Conservation (phyloP, 805 yeast species). For the Starmerella apicola region DNA sequence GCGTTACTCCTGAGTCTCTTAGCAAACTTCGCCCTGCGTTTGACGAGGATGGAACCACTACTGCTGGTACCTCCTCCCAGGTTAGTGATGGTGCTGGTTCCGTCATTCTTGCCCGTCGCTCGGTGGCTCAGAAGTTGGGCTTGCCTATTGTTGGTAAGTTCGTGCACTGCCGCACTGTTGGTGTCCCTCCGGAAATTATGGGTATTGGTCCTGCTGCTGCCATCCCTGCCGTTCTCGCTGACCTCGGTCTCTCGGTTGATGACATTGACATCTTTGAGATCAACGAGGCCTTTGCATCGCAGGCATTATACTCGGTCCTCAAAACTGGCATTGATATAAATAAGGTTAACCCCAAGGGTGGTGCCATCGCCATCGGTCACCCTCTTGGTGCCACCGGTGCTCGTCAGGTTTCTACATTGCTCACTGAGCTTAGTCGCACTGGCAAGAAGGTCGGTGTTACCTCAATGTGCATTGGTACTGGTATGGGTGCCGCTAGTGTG, state of each 20-base stretch:
- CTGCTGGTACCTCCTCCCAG: conserved; percentile 95
- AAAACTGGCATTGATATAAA: conserved; percentile 51
- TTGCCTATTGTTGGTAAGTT: conserved; percentile 69
- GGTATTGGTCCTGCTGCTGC: conserved; percentile 97
- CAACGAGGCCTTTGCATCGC: conserved; percentile 96
- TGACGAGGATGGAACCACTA: conserved; percentile 69
- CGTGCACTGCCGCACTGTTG: conserved; percentile 66
- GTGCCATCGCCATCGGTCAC: conserved; percentile 94
- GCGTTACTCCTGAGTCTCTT: conserved; percentile 68
- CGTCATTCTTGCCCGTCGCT: conserved; percentile 71
- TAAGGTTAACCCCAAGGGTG: conserved; percentile 84
- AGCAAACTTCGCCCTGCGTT: conserved; percentile 78
- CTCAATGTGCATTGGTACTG: conserved; percentile 96
- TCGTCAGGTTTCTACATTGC: conserved; percentile 79
- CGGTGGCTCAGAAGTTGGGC: conserved; percentile 62
- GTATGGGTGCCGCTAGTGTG: conserved; percentile 95
- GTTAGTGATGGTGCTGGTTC: conserved; percentile 94
- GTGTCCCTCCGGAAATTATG: conserved; percentile 96
- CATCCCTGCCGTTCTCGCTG: conserved; percentile 68
- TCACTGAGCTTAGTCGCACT: conserved; percentile 56
- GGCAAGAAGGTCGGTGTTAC: conserved; percentile 78
- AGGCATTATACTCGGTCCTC: conserved; percentile 65
- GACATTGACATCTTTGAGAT: conserved; percentile 74
- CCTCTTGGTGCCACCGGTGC: conserved; percentile 89
- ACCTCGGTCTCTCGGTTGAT: conserved; percentile 43